Percentiles rank a stretch among this genome's conserved stretches.
phyloP scores from a whole-genome alignment of 805 yeast genomes.

The Candida ipomoeae region DNA sequence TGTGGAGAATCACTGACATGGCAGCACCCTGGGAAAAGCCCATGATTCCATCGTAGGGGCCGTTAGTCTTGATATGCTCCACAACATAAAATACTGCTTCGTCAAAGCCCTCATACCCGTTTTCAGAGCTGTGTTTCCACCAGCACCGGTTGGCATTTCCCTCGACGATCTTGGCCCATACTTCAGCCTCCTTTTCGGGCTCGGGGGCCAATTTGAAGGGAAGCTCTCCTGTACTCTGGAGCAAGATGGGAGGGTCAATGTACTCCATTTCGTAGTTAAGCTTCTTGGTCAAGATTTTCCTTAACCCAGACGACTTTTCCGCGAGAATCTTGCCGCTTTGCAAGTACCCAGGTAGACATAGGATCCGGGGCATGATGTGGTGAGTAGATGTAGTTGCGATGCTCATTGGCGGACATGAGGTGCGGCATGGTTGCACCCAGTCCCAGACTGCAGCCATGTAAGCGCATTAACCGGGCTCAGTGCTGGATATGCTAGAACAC shows the following conservation, averaged over 20 bases:
- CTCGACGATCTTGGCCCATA: conserved; percentile 30
- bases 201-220: conserved; percentile 27
- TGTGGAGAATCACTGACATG: conserved; percentile 30
- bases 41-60: conserved; percentile 40
- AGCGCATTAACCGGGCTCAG: too few species aligned
- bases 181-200: conserved; percentile 23
- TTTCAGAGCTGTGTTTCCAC: conserved; percentile 25
- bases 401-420: background rate
- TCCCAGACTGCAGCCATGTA: background rate
- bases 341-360: conserved; percentile 37
- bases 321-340: conserved; percentile 34
- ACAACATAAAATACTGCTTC: conserved; percentile 24
- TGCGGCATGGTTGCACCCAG: background rate
- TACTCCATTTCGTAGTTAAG: conserved; percentile 27
- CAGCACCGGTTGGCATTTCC: conserved; percentile 33
- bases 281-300: conserved; percentile 27
- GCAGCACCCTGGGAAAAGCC: conserved; percentile 45
- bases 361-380: conserved; percentile 17
- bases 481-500: too few species aligned
- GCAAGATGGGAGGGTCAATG: conserved; percentile 30
- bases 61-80: conserved; percentile 28
- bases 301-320: conserved; percentile 30
- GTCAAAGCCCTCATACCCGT: conserved; percentile 27
- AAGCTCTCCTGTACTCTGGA: conserved; percentile 23
- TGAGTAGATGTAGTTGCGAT: background rate